Evolutionary conservation across 768 basidiomycete genomes (phyloP), one percentile per base, ranked within the genome.

Genomic region (Termitomyces sp.): DNA sequence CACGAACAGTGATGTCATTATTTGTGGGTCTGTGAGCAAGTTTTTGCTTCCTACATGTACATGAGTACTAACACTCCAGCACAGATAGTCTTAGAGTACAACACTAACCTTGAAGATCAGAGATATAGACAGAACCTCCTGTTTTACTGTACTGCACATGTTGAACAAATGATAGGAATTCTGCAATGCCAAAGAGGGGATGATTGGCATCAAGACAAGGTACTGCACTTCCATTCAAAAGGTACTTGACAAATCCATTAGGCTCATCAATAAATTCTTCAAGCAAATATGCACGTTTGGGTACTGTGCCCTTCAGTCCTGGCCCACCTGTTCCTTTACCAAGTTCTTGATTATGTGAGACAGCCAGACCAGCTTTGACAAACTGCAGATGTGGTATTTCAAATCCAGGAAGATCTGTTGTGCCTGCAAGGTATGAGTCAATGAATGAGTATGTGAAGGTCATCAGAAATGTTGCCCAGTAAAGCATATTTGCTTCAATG

Each of bases 21-120:
- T 59, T 53, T 65, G 62, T 14, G 62, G 62, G 49, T 65, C 64
- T 14, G 62, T 65, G n/a, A 65, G 57, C 18, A 59, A 27, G 4
- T 41, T 29, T 22, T 56, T 55, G 7, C 53, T 47, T 14, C 62
- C 64, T 65, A n/a, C n/a, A n/a, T n/a, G n/a, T n/a, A n/a, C n/a
- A n/a, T n/a, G n/a, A n/a, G n/a, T n/a, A n/a, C n/a, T n/a, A n/a
- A n/a, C n/a, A n/a, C n/a, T n/a, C n/a, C n/a, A n/a, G n/a, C n/a
- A n/a, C n/a, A n/a, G n/a, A n/a, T n/a, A n/a, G n/a, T n/a, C n/a
- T n/a, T n/a, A n/a, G n/a, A n/a, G n/a, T n/a, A n/a, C n/a, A n/a
- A n/a, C n/a, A n/a, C n/a, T 8, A 44, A 59, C 62, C 62, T 56
- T 63, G 62, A 18, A 58, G 56, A 50, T 64, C 65, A 12, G 63